Evolutionary conservation across 352 stramenopile genomes (phyloP), one percentile per base, ranked within the genome.

Genomic region (Globisporangium cystogenes): DNA sequence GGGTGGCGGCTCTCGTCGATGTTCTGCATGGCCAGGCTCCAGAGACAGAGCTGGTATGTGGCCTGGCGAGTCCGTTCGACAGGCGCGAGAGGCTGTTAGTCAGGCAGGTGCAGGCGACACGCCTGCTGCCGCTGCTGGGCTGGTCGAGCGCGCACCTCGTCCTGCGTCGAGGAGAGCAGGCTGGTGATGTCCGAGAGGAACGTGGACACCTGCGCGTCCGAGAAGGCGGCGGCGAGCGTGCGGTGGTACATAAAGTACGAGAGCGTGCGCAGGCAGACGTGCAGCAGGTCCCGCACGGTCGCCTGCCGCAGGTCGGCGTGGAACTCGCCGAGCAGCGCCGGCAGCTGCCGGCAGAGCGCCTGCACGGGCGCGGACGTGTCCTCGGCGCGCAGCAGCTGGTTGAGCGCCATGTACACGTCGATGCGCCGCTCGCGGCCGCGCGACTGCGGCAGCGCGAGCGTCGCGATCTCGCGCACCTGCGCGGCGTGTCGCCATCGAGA

Each of bases 11-110:
- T 55, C 8, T 56, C 48, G 41, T 77, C 60, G 23, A 87, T 64
- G 47, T 86, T 84, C 53, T 88, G 76, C 67, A 74, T 74, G 3
- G 64, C 70, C 4, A 90, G 64, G 42, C 74, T 82, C 72, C 73
- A 88, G 7, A 90, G 49, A 67, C 79, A 77, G 27, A 86, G 40
- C 60, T 87, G 87, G 64, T 88, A 90, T 20, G 74, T 86, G 31
- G 48, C 51, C 63, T 77, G 20, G 1, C 3, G 29, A 7, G 29
- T 8, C 1, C 29, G 8, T n/a, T n/a, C n/a, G n/a, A n/a, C n/a
- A n/a, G n/a, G n/a, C n/a, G n/a, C n/a, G n/a, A n/a, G n/a, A n/a
- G n/a, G n/a, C n/a, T n/a, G n/a, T n/a, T n/a, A n/a, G n/a, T n/a
- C n/a, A n/a, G n/a, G n/a, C n/a, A n/a, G n/a, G n/a, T n/a, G n/a